phyloP scores from a whole-genome alignment of 2,329 filamentous ascomycete genomes.

The Arthrocladium fulminans region DNA sequence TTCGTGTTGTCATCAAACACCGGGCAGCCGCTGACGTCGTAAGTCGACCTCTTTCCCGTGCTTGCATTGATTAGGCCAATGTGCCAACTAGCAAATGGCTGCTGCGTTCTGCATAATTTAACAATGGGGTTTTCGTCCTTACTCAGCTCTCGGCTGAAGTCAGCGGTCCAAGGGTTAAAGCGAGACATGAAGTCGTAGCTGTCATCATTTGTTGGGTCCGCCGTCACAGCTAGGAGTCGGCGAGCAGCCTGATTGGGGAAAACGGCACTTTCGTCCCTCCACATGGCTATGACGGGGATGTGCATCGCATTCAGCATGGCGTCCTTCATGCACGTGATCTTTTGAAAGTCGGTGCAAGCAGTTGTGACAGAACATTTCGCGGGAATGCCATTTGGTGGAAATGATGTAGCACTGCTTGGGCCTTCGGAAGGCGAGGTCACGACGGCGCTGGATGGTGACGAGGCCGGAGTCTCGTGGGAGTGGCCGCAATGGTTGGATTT shows the following conservation, averaged over 20 bases:
- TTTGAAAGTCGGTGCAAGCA: slow-evolving; percentile 60
- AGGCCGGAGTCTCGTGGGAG: slow-evolving; percentile 17
- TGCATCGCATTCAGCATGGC: slow-evolving; percentile 65
- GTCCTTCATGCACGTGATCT: slow-evolving; percentile 66
- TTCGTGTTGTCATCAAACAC: slow-evolving; percentile 58
- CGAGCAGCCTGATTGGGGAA: slow-evolving; percentile 62
- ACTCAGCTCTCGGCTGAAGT: slow-evolving; percentile 53
- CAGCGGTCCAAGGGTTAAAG: slow-evolving; percentile 56
- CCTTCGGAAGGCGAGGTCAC: slow-evolving; percentile 43
- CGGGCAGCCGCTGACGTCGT: slow-evolving; percentile 58
- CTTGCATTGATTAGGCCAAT: slow-evolving; percentile 54
- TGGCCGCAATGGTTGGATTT: slow-evolving; percentile 16
- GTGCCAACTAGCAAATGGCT: slow-evolving; percentile 50
- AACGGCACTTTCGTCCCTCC: slow-evolving; percentile 66
- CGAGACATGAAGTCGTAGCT: slow-evolving; percentile 50
- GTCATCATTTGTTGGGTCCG: slow-evolving; percentile 35
- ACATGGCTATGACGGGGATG: slow-evolving; percentile 69
- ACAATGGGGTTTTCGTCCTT: slow-evolving; percentile 59
- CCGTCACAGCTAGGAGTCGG: slow-evolving; percentile 40
- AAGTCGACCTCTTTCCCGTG: slow-evolving; percentile 47
- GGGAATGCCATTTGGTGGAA: slow-evolving; percentile 60
- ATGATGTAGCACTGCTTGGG: slow-evolving; percentile 48
- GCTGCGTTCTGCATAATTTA: slow-evolving; percentile 52
- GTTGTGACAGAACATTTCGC: slow-evolving; percentile 46
- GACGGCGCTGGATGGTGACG: slow-evolving; percentile 30